Conservation (phyloP, 768 basidiomycete genomes). For the Tylopilus cervinicoccineus region DNA sequence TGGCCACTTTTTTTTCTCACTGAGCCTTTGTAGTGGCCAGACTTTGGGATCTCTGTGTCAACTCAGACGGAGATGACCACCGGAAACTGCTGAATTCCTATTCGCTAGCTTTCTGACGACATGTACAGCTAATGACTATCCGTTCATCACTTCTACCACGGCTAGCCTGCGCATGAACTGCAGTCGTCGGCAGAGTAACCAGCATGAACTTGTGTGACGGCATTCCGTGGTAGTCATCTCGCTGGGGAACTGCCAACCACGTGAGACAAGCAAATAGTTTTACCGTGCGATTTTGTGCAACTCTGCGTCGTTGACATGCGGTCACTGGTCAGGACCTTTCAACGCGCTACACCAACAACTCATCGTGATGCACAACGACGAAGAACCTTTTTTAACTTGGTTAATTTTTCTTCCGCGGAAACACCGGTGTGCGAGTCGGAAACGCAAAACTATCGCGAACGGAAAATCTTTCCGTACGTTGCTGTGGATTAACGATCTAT, state of each 20-base stretch:
- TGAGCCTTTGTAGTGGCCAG: neutral
- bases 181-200: neutral
- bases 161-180: neutral
- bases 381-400: slow-evolving; percentile 47
- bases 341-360: slow-evolving; percentile 2
- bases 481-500: neutral
- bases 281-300: neutral
- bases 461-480: slow-evolving; percentile 84
- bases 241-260: too few species aligned
- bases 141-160: neutral
- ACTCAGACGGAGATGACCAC: slow-evolving; percentile 16
- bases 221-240: neutral
- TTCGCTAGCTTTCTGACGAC: neutral
- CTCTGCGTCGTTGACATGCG: slow-evolving; percentile 16
- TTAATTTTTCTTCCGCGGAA: slow-evolving; percentile 44
- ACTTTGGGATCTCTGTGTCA: slow-evolving; percentile 5
- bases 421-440: slow-evolving; percentile 34
- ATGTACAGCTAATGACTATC: neutral
- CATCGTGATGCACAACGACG: slow-evolving; percentile 1
- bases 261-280: too few species aligned
- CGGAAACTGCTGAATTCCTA: slow-evolving; percentile 7
- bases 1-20: neutral
- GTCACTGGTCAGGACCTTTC: slow-evolving; percentile 3
- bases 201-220: neutral
- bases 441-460: slow-evolving; percentile 70